Evolutionary conservation across 768 basidiomycete species (phyloP).

Genomic region (Imleria badia): DNA sequence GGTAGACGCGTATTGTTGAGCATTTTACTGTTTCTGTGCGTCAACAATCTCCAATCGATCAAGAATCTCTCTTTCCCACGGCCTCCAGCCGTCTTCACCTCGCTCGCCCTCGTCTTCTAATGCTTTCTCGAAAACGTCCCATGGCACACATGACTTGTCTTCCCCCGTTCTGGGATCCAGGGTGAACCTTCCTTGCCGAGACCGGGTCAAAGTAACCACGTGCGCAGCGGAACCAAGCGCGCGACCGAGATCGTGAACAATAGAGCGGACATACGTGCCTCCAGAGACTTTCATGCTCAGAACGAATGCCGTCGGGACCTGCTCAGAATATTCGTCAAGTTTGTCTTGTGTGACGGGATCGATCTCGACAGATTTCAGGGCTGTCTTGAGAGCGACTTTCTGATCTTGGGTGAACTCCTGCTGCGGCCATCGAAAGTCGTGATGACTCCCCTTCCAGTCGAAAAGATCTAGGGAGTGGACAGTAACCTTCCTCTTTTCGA

Average conservation of each 20-base stretch:
- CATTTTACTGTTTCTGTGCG: slow-evolving; percentile 12
- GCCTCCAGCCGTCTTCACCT: slow-evolving; percentile 65
- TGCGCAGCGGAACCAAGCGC: slow-evolving; percentile 87
- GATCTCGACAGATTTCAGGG: slow-evolving; percentile 53
- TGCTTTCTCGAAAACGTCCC: slow-evolving; percentile 71
- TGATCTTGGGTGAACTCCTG: slow-evolving; percentile 68
- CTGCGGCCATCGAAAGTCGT: slow-evolving; percentile 74
- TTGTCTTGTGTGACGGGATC: slow-evolving; percentile 36
- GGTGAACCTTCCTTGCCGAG: slow-evolving; percentile 83
- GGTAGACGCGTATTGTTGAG: not conserved
- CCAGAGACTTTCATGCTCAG: slow-evolving; percentile 92
- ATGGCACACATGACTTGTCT: slow-evolving; percentile 67
- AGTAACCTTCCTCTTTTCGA: slow-evolving; percentile 80
- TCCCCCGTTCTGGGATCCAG: slow-evolving; percentile 48
- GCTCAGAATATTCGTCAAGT: slow-evolving; percentile 33
- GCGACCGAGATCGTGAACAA: slow-evolving; percentile 90
- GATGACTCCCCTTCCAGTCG: slow-evolving; percentile 76
- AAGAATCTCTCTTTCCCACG: slow-evolving; percentile 85
- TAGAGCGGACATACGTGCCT: slow-evolving; percentile 95
- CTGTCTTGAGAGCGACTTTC: slow-evolving; percentile 63
- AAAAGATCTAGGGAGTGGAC: slow-evolving; percentile 79
- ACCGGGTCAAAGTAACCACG: slow-evolving; percentile 86
- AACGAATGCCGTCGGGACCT: slow-evolving; percentile 72
- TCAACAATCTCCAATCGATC: slow-evolving; percentile 62
- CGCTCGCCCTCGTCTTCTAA: slow-evolving; percentile 48